These are phyloP conservation scores for Simplicillium sp. DNA, from an alignment of 2,329 filamentous ascomycete species.

Conservation along the genomic window DNA sequence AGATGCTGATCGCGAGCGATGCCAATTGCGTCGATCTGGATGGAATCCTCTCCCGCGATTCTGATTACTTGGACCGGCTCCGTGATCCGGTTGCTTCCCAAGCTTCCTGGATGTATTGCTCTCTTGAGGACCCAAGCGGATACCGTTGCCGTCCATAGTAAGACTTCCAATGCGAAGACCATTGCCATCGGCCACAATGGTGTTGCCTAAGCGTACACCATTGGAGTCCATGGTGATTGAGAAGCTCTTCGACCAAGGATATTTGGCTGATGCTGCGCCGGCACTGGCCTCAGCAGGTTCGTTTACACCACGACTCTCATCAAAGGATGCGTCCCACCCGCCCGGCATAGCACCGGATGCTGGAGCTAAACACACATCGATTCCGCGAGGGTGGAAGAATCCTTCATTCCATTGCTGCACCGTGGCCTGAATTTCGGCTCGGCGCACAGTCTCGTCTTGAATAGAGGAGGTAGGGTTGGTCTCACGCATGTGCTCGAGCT, in stretches of 20 bases:
- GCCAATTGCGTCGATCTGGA: not conserved
- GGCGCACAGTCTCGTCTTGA: constrained; percentile 12
- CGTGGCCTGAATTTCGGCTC: constrained; percentile 26
- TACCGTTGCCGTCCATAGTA: constrained; percentile 29
- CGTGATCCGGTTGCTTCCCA: not conserved
- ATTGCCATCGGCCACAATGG: constrained; percentile 31
- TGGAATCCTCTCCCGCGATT: not conserved
- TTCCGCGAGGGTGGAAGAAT: constrained; percentile 43
- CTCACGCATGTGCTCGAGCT: constrained; percentile 25
- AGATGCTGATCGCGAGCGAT: constrained; percentile 21
- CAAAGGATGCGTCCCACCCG: constrained; percentile 18
- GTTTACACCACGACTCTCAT: not conserved
- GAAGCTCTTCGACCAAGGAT: not conserved
- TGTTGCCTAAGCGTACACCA: constrained; percentile 30
- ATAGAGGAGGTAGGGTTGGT: constrained; percentile 4
- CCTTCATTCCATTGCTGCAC: constrained; percentile 46
- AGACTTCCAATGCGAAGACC: constrained; percentile 36
- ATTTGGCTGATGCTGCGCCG: not conserved
- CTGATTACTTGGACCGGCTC: not conserved
- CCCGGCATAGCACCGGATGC: constrained; percentile 12
- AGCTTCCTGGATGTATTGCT: not conserved
- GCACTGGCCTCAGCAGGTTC: not conserved
- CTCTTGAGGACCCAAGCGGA: constrained; percentile 13
- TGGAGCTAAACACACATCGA: constrained; percentile 27
- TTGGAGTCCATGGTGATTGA: constrained; percentile 29